Evolutionary conservation across 768 basidiomycete genomes (phyloP).

Genomic region (Boletus vermiculosoides): DNA sequence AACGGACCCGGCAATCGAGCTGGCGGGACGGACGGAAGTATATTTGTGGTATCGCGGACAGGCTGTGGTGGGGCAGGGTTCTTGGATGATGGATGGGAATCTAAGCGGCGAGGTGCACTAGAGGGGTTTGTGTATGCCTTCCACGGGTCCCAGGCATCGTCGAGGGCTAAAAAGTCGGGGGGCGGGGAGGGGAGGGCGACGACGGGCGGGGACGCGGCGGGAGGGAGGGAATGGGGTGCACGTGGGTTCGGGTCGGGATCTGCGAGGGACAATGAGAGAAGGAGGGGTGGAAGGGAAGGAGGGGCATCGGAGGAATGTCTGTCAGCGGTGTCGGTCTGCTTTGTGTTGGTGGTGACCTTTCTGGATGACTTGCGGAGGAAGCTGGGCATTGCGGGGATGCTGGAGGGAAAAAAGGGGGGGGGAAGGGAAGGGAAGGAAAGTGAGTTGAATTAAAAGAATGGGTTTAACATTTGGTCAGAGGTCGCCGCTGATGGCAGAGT

Average conservation of each 20-base stretch:
- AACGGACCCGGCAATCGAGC: conserved; percentile 19
- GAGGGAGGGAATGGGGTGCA: neutral
- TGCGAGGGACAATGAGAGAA: conserved; percentile 37
- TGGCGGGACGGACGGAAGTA: too few species aligned
- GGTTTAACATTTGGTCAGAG: neutral
- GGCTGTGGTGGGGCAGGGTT: neutral
- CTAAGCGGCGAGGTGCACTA: conserved; percentile 5
- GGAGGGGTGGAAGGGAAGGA: conserved; percentile 40
- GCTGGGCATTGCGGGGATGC: conserved; percentile 44
- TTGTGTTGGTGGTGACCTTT: neutral
- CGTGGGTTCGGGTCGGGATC: conserved; percentile 22
- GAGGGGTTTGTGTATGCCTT: neutral
- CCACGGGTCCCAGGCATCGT: conserved; percentile 30
- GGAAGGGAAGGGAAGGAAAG: neutral
- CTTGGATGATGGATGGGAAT: neutral
- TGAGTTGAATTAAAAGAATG: conserved; percentile 12
- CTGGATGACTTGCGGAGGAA: conserved; percentile 47
- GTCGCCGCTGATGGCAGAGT: neutral
- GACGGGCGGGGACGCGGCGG: conserved; percentile 19
- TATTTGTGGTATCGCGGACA: too few species aligned
- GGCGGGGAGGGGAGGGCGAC: too few species aligned
- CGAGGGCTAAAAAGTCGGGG: too few species aligned
- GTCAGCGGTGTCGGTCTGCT: neutral
- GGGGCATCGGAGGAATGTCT: conserved; percentile 16
- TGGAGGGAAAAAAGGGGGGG: too few species aligned